Percentiles rank a stretch among this genome's conserved stretches.
These are phyloP conservation scores for Botryobasidium botryosum DNA, from an alignment of 768 basidiomycete genomes.

Conservation along the genomic window DNA sequence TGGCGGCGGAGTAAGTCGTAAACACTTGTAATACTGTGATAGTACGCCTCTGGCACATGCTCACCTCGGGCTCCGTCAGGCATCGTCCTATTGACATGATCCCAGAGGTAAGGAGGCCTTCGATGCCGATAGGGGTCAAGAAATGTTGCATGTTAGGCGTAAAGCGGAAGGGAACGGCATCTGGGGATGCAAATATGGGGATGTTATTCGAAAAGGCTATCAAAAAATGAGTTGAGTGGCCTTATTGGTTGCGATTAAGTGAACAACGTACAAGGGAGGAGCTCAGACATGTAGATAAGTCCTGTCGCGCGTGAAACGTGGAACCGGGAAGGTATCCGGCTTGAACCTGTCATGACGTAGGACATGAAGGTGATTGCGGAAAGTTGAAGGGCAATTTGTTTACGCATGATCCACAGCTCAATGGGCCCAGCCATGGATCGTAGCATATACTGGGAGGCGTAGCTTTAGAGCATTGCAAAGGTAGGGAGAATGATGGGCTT, in stretches of 20 bases:
- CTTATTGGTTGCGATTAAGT: too few relatives aligned
- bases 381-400: constrained; percentile 85
- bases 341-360: constrained; percentile 67
- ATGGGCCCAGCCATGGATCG: constrained; percentile 66
- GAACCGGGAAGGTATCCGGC: constrained; percentile 70
- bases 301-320: constrained; percentile 82
- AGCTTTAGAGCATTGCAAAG: not conserved
- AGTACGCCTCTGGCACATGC: constrained; percentile 11
- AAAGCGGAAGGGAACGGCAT: constrained; percentile 90
- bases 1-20: constrained; percentile 7
- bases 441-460: constrained; percentile 63
- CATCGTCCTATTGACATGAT: constrained; percentile 85
- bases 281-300: constrained; percentile 80
- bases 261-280: constrained; percentile 51
- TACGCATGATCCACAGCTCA: constrained; percentile 92
- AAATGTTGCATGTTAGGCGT: constrained; percentile 95
- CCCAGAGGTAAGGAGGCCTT: constrained; percentile 73
- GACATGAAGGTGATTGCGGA: constrained; percentile 87
- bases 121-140: constrained; percentile 72
- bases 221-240: too few relatives aligned
- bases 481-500: constrained; percentile 14
- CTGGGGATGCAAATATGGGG: constrained; percentile 26
- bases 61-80: constrained; percentile 80
- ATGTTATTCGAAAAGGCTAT: not conserved
- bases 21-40: not conserved